Evolutionary conservation across 495 filamentous ascomycete genomes (phyloP).

Genomic region (Annulohypoxylon bovei): DNA sequence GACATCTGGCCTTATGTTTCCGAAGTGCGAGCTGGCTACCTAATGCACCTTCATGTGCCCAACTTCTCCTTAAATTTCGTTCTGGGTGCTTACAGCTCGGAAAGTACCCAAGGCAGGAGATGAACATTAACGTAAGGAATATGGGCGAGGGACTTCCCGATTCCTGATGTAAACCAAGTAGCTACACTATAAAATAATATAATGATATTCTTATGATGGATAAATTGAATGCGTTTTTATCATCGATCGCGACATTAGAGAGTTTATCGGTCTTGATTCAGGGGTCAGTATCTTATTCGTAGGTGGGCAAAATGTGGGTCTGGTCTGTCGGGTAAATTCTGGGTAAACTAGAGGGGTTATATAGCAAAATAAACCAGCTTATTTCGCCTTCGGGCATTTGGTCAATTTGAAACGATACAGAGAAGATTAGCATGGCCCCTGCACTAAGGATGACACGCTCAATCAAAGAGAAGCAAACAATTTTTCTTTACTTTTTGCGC

Average conservation of each 20-base stretch:
- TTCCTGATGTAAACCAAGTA: too few relatives aligned
- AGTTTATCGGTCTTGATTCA: too few relatives aligned
- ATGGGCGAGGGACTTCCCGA: too few relatives aligned
- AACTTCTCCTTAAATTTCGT: too few relatives aligned
- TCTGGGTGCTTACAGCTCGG: too few relatives aligned
- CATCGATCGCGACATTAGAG: too few relatives aligned
- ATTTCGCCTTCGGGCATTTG: conserved; percentile 76
- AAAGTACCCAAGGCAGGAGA: too few relatives aligned
- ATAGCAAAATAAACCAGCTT: neutral
- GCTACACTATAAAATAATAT: too few relatives aligned
- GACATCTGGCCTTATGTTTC: neutral
- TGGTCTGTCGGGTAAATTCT: neutral
- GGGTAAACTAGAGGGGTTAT: neutral
- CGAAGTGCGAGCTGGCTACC: neutral
- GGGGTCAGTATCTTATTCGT: neutral
- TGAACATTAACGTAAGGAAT: too few relatives aligned
- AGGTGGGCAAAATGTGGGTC: neutral
- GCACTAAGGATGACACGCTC: conserved; percentile 99
- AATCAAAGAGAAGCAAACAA: conserved; percentile 96
- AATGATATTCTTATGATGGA: too few relatives aligned
- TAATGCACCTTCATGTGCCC: too few relatives aligned
- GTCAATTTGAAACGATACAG: conserved; percentile 72
- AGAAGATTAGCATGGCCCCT: conserved; percentile 94
- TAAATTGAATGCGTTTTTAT: too few relatives aligned
- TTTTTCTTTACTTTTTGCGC: conserved; percentile 62